phyloP scores from a whole-genome alignment of 495 filamentous ascomycete species.

The Evernia prunastri region DNA sequence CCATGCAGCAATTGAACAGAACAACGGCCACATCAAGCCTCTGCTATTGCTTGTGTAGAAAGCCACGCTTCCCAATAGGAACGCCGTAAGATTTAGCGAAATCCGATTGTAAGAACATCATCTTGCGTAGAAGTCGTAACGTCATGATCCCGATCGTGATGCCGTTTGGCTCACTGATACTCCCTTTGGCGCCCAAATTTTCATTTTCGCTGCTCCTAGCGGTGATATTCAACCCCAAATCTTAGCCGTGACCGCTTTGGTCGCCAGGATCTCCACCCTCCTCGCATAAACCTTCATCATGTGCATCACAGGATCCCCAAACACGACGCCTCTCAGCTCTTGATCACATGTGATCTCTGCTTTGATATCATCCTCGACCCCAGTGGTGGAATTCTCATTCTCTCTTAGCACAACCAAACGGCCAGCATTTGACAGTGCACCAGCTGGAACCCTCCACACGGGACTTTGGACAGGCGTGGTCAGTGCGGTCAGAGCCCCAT shows the following conservation, averaged over 20 bases:
- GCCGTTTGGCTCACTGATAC: background rate
- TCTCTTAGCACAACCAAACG: constrained; percentile 55
- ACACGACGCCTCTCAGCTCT: constrained; percentile 57
- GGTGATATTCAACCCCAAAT: constrained; percentile 14
- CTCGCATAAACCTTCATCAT: constrained; percentile 68
- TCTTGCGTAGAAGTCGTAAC: background rate
- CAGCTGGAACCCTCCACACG: constrained; percentile 57
- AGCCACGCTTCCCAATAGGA: background rate
- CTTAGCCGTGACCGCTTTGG: constrained; percentile 53
- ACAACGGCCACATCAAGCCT: background rate
- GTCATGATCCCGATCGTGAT: background rate
- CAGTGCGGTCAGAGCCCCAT: constrained; percentile 7
- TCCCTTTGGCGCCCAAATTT: background rate
- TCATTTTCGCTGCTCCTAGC: background rate
- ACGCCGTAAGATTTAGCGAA: background rate
- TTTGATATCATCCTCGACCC: constrained; percentile 45
- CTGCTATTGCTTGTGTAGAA: background rate
- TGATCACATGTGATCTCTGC: constrained; percentile 60
- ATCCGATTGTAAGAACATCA: background rate
- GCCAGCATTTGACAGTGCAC: constrained; percentile 59
- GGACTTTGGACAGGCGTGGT: constrained; percentile 23
- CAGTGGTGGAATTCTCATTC: constrained; percentile 23
- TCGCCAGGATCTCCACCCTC: constrained; percentile 61
- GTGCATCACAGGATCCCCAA: constrained; percentile 74
- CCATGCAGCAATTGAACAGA: background rate